Conservation (phyloP, 2,329 filamentous ascomycete genomes). For the Trichoderma polysporum region DNA sequence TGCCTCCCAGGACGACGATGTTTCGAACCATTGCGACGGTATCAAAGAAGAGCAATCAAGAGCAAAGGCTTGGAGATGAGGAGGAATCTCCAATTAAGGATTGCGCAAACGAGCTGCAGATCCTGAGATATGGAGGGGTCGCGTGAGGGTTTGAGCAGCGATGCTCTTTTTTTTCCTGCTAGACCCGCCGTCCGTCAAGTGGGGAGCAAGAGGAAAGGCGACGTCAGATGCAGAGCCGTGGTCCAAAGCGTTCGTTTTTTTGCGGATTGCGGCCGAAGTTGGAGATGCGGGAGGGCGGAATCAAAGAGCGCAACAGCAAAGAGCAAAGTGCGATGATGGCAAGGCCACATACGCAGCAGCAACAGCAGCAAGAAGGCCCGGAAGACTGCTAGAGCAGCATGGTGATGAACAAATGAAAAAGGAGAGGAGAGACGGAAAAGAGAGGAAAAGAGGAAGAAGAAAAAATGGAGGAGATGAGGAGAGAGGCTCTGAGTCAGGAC, state of each 20-base stretch:
- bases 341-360: constrained; percentile 14
- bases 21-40: constrained; percentile 76
- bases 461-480: not conserved
- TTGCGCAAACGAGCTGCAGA: constrained; percentile 2
- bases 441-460: constrained; percentile 2
- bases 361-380: constrained; percentile 20
- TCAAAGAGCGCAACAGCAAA: constrained; percentile 1
- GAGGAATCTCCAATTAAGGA: not conserved
- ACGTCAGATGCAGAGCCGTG: constrained; percentile 22
- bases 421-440: not conserved
- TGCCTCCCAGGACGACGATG: constrained; percentile 89
- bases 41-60: not conserved
- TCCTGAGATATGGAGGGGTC: constrained; percentile 13
- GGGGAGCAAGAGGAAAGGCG: constrained; percentile 13
- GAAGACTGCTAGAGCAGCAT: constrained; percentile 20
- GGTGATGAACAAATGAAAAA: not conserved
- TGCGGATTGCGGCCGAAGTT: constrained; percentile 21
- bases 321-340: constrained; percentile 1
- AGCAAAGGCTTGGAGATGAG: not conserved
- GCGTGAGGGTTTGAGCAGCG: constrained; percentile 18
- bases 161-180: constrained; percentile 17
- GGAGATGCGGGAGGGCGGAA: constrained; percentile 18
- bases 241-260: not conserved
- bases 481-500: constrained; percentile 20
- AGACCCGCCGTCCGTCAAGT: constrained; percentile 18